Evolutionary conservation across 2,329 filamentous ascomycete genomes (phyloP), one percentile per base, ranked within the genome.

Genomic region (Exophiala lecanii-corni): DNA sequence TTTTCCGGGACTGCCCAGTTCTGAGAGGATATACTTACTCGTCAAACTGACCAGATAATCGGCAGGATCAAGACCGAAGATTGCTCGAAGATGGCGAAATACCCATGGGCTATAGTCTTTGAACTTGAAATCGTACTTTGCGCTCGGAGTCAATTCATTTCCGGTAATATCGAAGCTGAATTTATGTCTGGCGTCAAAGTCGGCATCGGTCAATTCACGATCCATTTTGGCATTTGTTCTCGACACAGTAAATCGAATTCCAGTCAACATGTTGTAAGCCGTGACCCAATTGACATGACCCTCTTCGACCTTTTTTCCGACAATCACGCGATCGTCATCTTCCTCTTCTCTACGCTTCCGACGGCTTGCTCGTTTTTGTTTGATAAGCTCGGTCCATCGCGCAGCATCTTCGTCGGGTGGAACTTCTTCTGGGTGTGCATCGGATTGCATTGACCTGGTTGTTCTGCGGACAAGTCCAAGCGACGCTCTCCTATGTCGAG

Each of bases 41-140:
- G 92, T 97, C 59, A 98, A 71, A 5, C 92, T 98, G 81, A 98
- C 94, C 49, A 98, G 80, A 63, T 98, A 98, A 66, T 98, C 92
- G 55, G 91, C 92, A 16, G 92, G 92, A 62, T 98, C 92, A 42
- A 97, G 79, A 57, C 84, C 81, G 71, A 98, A 98, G 51, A 84
- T 84, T 36, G 81, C 74, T 54, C 92, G 86, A 32, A 98, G 76
- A 67, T 89, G 87, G 59, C 92, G 87, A 68, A 98, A 98, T 46
- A 98, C 92, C 89, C 91, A 97, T 44, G 92, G 92, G n/a, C 91
- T 91, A 66, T 98, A 98, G 69, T 98, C 92, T 71, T 98, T 98
- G 76, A 98, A 98, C 68, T 98, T 98, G 81, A 98, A 98, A 70
- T 98, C 92, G 72, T 98, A 98, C 69, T 98, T 97, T 56, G 92